phyloP scores from a whole-genome alignment of 768 basidiomycete genomes.

The Termitomyces sp. region DNA sequence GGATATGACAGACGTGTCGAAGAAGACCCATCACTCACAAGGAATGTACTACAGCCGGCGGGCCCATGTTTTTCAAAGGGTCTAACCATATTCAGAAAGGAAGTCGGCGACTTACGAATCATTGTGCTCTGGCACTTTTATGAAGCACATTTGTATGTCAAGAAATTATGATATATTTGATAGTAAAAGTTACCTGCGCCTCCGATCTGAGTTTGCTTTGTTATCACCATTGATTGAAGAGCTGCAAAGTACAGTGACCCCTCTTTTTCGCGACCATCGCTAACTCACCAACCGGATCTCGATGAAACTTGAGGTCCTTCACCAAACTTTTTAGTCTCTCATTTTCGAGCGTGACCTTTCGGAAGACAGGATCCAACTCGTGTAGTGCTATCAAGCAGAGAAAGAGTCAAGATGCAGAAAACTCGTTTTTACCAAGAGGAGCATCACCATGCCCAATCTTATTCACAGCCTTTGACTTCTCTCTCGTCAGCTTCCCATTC shows the following conservation, averaged over 20 bases:
- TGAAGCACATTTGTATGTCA: not conserved
- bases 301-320: constrained; percentile 74
- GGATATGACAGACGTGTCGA: not conserved
- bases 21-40: constrained; percentile 36
- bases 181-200: constrained; percentile 61
- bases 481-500: constrained; percentile 62
- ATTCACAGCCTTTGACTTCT: constrained; percentile 80
- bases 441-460: constrained; percentile 89
- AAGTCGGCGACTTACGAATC: constrained; percentile 64
- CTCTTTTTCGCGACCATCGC: not conserved
- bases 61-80: not conserved
- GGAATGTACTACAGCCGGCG: constrained; percentile 52
- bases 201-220: constrained; percentile 90
- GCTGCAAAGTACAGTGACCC: constrained; percentile 33
- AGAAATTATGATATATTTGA: not conserved
- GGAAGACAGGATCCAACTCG: constrained; percentile 77
- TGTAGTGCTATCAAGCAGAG: constrained; percentile 57
- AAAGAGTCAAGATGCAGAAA: not conserved
- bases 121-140: constrained; percentile 80
- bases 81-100: not conserved
- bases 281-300: constrained; percentile 71
- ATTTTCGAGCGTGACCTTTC: constrained; percentile 76
- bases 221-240: constrained; percentile 92
- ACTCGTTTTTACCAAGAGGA: not conserved
- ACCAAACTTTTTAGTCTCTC: constrained; percentile 63